phyloP scores from a whole-genome alignment of 371 early-diverging fungal genomes.

The Mortierella sp. region DNA sequence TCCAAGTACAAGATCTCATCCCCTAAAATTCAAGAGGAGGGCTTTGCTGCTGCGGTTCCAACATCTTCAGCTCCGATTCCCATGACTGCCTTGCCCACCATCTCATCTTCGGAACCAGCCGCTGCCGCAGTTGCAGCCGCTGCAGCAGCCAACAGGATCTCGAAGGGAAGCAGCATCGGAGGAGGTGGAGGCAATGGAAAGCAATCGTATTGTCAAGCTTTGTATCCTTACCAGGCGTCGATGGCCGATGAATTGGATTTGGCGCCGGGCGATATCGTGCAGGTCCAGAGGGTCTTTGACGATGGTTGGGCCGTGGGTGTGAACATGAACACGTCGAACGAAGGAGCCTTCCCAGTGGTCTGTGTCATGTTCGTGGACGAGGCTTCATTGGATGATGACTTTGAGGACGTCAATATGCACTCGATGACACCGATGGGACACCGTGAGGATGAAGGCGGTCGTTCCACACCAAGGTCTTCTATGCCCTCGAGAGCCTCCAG shows the following conservation, averaged over 20 bases:
- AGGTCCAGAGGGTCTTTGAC: constrained; percentile 68
- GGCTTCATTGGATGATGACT: constrained; percentile 44
- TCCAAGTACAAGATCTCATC: constrained; percentile 50
- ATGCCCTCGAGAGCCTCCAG: constrained; percentile 38
- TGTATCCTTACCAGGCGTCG: constrained; percentile 70
- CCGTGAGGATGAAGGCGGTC: constrained; percentile 38
- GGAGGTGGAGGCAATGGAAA: constrained; percentile 19
- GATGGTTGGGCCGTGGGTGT: constrained; percentile 82
- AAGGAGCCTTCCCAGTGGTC: constrained; percentile 80
- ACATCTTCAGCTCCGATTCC: constrained; percentile 40
- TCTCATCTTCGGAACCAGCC: constrained; percentile 8
- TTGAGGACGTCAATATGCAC: constrained; percentile 54
- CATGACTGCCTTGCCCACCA: constrained; percentile 41
- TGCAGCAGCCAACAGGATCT: constrained; percentile 10
- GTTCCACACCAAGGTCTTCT: constrained; percentile 25
- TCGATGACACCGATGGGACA: constrained; percentile 50
- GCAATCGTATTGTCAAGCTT: constrained; percentile 55
- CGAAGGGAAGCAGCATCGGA: constrained; percentile 20
- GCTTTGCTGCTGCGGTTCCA: constrained; percentile 25
- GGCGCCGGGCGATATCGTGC: constrained; percentile 73
- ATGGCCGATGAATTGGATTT: constrained; percentile 78
- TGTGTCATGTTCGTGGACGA: constrained; percentile 63
- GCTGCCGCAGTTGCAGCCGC: constrained; percentile 13
- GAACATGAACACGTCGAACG: constrained; percentile 72
- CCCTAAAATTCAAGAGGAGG: constrained; percentile 53